Base-by-base conservation (phyloP, 2,329 filamentous ascomycete genomes). In the Clarireedia paspali region DNA sequence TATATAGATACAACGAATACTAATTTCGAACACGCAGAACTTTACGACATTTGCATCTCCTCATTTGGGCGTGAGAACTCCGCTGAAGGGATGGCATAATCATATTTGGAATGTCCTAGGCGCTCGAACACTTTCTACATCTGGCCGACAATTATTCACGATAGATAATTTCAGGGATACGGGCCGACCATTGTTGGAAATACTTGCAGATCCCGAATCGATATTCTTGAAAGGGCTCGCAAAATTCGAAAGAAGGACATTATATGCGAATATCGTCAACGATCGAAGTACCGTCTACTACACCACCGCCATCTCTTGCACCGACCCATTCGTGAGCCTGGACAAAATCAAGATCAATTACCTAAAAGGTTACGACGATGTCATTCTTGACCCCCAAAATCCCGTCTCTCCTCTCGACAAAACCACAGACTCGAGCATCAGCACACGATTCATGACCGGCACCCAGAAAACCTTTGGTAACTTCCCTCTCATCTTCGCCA, bases 41-140 rank as follows among this genome's bases (percentile, higher is more conserved):
- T 96, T 97, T 72, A 89, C 87, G 2, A 96, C 91, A 1, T 96
- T 97, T 71, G 92, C 88, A 5, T 86, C 88, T 34, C 92, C 88
- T 24, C 88, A 91, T 71, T 77, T 91, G 6, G 88, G 88, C n/a
- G 87, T 88, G 1, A 78, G 87, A 50, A 82, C 83, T 1, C 88
- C 88, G 1, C 72, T 84, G 45, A 81, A 80, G 47, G 87, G 87
- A 15, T 79, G 80, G 73, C 76, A 80, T 56, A 84, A 83, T 67
- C 81, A 78, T 67, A 73, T 87, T 56, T 96, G 77, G 84, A 97
- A 97, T 68, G 80, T 87, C n/a, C 70, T 97, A 3, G 92, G 90
- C 46, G 85, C 90, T 1, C 80, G 87, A 55, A 90, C 87, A 0
- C 73, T 97, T 5, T 95, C 89, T 56, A 84, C 82, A 67, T 95